phyloP scores from a whole-genome alignment of 768 basidiomycete genomes.

The Jaapia argillacea region DNA sequence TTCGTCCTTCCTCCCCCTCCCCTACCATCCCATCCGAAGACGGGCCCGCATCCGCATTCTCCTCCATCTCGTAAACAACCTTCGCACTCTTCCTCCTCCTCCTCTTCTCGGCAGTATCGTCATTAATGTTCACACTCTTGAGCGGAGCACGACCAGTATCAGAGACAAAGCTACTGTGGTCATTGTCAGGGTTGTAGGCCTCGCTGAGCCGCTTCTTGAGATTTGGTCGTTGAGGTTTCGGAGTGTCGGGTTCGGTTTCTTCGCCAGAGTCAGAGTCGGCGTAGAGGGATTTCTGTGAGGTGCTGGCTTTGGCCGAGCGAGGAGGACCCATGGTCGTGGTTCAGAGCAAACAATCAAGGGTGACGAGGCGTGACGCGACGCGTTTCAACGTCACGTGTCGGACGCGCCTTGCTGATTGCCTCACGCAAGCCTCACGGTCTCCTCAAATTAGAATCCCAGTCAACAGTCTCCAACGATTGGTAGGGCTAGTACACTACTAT shows the following conservation, averaged over 20 bases:
- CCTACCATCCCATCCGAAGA: slow-evolving; percentile 36
- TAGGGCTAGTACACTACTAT: too few species aligned
- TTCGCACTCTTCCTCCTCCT: slow-evolving; percentile 73
- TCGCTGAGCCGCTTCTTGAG: slow-evolving; percentile 56
- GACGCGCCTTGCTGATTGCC: too few species aligned
- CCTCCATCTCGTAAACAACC: slow-evolving; percentile 29
- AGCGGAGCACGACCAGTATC: slow-evolving; percentile 21
- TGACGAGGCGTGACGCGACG: slow-evolving; percentile 7
- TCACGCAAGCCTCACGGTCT: too few species aligned
- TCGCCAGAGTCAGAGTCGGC: slow-evolving; percentile 11
- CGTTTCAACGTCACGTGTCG: too few species aligned
- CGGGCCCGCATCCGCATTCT: slow-evolving; percentile 47
- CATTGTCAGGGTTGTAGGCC: slow-evolving; percentile 33
- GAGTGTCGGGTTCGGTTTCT: slow-evolving; percentile 15
- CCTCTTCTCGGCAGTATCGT: slow-evolving; percentile 83
- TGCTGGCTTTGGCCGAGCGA: slow-evolving; percentile 4
- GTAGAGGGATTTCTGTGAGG: slow-evolving; percentile 1
- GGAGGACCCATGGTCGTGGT: slow-evolving; percentile 7
- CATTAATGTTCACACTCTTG: slow-evolving; percentile 51
- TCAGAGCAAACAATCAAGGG: neutral
- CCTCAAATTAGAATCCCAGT: too few species aligned
- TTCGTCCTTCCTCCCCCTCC: slow-evolving; percentile 19
- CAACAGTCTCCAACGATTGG: too few species aligned
- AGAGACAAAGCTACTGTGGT: slow-evolving; percentile 26
- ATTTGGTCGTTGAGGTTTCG: slow-evolving; percentile 3